Evolutionary conservation across 139 green algal genomes (phyloP).

Genomic region (Auxenochlorella pyrenoidosa): DNA sequence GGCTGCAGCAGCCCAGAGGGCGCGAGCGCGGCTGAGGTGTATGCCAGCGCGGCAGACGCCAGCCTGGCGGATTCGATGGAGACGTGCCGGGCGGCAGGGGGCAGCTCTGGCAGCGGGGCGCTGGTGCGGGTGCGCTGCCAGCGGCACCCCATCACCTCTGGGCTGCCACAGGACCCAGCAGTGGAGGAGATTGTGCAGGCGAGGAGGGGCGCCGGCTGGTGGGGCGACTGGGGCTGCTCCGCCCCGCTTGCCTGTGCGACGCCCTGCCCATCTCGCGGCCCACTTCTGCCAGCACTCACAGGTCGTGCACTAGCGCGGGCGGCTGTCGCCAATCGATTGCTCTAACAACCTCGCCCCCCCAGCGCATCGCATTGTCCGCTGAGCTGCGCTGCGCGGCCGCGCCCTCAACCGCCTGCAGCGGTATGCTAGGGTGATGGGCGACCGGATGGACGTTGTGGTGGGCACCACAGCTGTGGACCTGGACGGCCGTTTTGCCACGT

Average conservation of each 20-base stretch:
- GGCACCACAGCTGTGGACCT: constrained; percentile 43
- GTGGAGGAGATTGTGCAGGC: constrained; percentile 23
- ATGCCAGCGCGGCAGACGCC: background rate
- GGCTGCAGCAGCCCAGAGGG: background rate
- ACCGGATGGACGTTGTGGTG: constrained; percentile 61
- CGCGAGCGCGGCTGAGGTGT: background rate
- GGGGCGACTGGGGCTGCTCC: no score
- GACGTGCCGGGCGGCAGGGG: background rate
- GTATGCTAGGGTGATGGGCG: constrained; percentile 54
- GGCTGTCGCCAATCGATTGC: no score
- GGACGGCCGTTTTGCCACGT: constrained; percentile 67
- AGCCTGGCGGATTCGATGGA: background rate
- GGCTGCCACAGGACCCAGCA: constrained; percentile 46
- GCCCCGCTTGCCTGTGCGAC: no score
- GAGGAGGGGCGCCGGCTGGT: background rate
- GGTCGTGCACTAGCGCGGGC: no score
- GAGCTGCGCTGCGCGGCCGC: no score
- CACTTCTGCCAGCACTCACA: no score
- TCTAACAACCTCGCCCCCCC: no score
- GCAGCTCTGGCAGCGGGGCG: no score
- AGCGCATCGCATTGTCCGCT: no score
- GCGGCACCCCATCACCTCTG: constrained; percentile 46
- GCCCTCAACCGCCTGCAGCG: no score
- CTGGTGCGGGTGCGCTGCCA: background rate
- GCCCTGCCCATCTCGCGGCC: no score